Conservation (phyloP, 2,329 filamentous ascomycete species). For the Ophiocordyceps camponoti-leonardi region DNA sequence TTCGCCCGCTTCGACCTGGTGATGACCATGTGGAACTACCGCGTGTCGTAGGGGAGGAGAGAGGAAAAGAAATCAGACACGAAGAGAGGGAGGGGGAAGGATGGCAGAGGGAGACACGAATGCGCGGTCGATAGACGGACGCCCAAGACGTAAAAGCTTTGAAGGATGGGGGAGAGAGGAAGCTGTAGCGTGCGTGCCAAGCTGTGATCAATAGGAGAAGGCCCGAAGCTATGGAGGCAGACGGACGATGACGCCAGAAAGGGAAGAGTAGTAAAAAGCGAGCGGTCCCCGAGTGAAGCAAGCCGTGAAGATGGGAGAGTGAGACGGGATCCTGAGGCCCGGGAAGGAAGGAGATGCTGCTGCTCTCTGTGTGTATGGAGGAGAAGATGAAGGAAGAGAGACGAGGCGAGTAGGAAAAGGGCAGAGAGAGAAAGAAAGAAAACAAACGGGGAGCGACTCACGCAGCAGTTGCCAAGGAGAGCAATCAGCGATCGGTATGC, state of each 20-base stretch:
- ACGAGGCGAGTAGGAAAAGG: neutral
- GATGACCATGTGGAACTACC: constrained; percentile 9
- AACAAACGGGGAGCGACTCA: constrained; percentile 9
- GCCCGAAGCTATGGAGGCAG: neutral
- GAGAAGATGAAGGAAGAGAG: neutral
- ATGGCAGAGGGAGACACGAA: neutral
- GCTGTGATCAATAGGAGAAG: neutral
- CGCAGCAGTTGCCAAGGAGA: constrained; percentile 11
- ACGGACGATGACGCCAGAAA: neutral
- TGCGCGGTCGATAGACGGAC: neutral
- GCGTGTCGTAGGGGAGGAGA: neutral
- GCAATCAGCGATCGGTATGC: constrained; percentile 19
- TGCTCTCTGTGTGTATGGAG: neutral
- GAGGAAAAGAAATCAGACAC: neutral
- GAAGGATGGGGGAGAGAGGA: neutral
- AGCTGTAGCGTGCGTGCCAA: neutral
- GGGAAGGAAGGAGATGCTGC: neutral
- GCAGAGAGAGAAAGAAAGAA: neutral
- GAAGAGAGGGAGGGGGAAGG: neutral
- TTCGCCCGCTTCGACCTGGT: constrained; percentile 12
- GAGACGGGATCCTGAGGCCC: neutral
- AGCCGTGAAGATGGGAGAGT: constrained; percentile 1
- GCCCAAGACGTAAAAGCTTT: neutral
- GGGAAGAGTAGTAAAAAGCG: neutral
- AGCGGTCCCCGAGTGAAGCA: neutral